A percentile compares a stretch with the other conserved stretches of the same genome.
Conservation (phyloP, 1,284 basidiomycete species). For the Tilletia caries region DNA sequence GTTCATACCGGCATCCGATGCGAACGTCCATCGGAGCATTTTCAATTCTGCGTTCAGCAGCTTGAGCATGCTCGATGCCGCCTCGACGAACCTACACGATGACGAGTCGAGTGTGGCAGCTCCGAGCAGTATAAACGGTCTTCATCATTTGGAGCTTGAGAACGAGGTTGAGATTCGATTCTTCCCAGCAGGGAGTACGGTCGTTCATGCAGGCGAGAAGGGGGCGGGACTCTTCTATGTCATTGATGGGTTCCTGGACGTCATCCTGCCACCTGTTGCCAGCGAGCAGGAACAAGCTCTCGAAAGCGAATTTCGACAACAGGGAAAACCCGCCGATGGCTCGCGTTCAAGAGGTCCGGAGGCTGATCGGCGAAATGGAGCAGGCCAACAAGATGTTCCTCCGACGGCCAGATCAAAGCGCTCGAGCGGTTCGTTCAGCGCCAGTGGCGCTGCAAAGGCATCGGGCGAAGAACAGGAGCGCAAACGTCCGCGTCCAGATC, state of each 20-base stretch:
- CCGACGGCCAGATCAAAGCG: background rate
- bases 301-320: background rate
- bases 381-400: background rate
- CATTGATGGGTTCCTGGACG: slow-evolving; percentile 94
- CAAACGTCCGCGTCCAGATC: background rate
- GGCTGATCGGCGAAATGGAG: background rate
- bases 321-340: too few relatives aligned
- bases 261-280: slow-evolving; percentile 65
- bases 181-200: slow-evolving; percentile 77
- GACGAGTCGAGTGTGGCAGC: slow-evolving; percentile 18
- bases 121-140: slow-evolving; percentile 22
- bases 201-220: slow-evolving; percentile 85
- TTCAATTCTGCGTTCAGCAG: slow-evolving; percentile 79
- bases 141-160: slow-evolving; percentile 64
- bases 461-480: background rate
- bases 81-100: slow-evolving; percentile 28
- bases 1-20: slow-evolving; percentile 32
- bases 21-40: slow-evolving; percentile 35
- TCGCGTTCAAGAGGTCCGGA: background rate
- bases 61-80: slow-evolving; percentile 64
- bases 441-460: background rate
- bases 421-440: background rate
- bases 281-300: slow-evolving; percentile 20
- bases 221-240: slow-evolving; percentile 94
- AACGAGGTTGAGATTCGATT: slow-evolving; percentile 95